Percentiles rank a stretch among this genome's conserved stretches.
Evolutionary conservation across 2,329 filamentous ascomycete genomes (phyloP).

Genomic region (Trichoderma sp.): DNA sequence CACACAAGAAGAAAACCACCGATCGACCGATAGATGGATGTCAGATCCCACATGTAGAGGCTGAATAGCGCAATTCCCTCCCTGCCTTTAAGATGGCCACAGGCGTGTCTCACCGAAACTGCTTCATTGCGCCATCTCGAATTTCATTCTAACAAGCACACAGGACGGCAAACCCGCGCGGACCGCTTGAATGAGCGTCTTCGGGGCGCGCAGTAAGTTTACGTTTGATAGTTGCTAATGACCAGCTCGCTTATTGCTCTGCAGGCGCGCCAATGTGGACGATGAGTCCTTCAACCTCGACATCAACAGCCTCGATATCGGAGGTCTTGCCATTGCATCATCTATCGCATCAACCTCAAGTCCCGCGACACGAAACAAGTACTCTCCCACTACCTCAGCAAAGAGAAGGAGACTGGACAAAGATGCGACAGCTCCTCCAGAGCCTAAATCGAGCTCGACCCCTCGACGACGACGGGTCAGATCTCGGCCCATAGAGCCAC

Average conservation of each 20-base stretch:
- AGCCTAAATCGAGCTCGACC: slow-evolving; percentile 17
- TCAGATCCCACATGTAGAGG: slow-evolving; percentile 19
- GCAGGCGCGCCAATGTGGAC: slow-evolving; percentile 55
- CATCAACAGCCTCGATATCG: slow-evolving; percentile 42
- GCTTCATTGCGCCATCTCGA: background rate
- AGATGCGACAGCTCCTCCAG: slow-evolving; percentile 5
- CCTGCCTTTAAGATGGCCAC: slow-evolving; percentile 34
- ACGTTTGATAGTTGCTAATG: background rate
- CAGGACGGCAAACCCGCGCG: slow-evolving; percentile 51
- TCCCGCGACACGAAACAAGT: slow-evolving; percentile 20
- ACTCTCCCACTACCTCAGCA: slow-evolving; percentile 48
- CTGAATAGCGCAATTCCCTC: background rate
- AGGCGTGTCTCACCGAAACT: slow-evolving; percentile 28
- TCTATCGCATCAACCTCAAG: slow-evolving; percentile 31
- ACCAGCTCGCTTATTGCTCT: slow-evolving; percentile 8
- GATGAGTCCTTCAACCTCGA: slow-evolving; percentile 58
- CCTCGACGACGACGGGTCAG: slow-evolving; percentile 25
- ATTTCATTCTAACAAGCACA: background rate
- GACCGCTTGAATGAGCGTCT: slow-evolving; percentile 64
- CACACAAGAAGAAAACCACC: background rate
- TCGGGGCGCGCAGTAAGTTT: slow-evolving; percentile 59
- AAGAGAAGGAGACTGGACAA: slow-evolving; percentile 43
- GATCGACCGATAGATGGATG: background rate
- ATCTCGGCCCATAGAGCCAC: slow-evolving; percentile 27
- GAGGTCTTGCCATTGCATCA: slow-evolving; percentile 23